Percentiles rank a stretch among this genome's conserved stretches.
These are phyloP conservation scores for Saccharomycopsis capsularis DNA, from an alignment of 805 yeast species.

Conservation along the genomic window DNA sequence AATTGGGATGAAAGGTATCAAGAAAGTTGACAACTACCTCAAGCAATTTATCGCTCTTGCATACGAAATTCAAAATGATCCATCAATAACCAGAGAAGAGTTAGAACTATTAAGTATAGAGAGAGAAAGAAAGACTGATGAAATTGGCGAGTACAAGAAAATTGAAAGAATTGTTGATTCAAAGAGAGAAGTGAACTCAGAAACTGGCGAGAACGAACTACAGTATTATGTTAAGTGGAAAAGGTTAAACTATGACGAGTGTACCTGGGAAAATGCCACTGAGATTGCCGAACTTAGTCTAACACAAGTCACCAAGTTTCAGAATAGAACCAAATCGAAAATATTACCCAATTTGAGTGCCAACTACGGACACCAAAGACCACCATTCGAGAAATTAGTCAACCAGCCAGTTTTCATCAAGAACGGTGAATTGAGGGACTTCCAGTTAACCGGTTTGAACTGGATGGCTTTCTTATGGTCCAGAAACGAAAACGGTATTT, in stretches of 20 bases:
- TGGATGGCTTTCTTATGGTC: constrained; percentile 99
- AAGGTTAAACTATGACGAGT: constrained; percentile 86
- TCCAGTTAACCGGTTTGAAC: constrained; percentile 94
- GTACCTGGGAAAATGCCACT: constrained; percentile 94
- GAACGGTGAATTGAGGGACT: constrained; percentile 89
- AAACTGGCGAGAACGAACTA: constrained; percentile 57
- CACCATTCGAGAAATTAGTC: constrained; percentile 79
- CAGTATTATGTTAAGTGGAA: constrained; percentile 91
- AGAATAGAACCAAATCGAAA: constrained; percentile 73
- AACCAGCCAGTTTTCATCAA: constrained; percentile 86
- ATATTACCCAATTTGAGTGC: constrained; percentile 79
- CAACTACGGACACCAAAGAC: constrained; percentile 67
- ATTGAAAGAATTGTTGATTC: constrained; percentile 89
- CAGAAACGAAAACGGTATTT: constrained; percentile 91
- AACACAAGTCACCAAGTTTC: constrained; percentile 73
- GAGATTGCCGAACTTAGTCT: constrained; percentile 82
- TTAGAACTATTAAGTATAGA: constrained; percentile 91
- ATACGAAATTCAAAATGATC: constrained; percentile 69
- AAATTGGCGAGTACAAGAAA: constrained; percentile 70
- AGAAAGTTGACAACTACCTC: constrained; percentile 85
- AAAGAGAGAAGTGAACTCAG: constrained; percentile 55
- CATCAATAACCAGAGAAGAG: constrained; percentile 82
- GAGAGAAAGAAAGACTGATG: constrained; percentile 76
- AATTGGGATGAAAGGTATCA: constrained; percentile 60
- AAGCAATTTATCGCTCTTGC: constrained; percentile 69